phyloP scores from a whole-genome alignment of 306 rosid genomes.

The Prunus fruticosa region DNA sequence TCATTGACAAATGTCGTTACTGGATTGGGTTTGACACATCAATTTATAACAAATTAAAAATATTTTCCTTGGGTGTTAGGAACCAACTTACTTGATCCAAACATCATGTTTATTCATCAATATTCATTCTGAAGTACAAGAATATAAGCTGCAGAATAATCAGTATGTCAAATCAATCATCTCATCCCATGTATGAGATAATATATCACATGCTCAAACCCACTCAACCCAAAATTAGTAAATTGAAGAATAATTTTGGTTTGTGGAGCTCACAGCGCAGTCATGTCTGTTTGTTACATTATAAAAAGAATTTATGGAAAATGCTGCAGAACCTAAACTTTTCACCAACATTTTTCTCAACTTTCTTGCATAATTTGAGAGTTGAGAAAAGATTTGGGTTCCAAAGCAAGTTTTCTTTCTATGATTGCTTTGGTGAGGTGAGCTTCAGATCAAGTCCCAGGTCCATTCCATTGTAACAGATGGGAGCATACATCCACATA shows the following conservation, averaged over 20 bases:
- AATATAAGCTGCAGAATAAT: not conserved
- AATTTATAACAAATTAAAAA: not conserved
- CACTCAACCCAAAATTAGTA: no score
- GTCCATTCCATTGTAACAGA: slow-evolving; percentile 90
- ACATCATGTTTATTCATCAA: not conserved
- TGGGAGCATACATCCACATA: slow-evolving; percentile 92
- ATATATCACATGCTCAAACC: not conserved
- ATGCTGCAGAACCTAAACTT: not conserved
- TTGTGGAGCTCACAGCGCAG: not conserved
- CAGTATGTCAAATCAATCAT: not conserved
- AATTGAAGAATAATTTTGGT: not conserved
- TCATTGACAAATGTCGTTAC: not conserved
- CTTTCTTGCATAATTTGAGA: not conserved
- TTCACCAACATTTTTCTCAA: not conserved
- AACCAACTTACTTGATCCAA: not conserved
- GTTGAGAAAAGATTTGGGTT: not conserved
- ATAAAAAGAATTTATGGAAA: not conserved
- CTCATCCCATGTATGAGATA: not conserved
- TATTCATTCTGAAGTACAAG: not conserved
- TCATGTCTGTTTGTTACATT: not conserved
- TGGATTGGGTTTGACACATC: not conserved
- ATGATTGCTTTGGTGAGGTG: slow-evolving; percentile 35
- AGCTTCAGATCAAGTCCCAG: slow-evolving; percentile 65
- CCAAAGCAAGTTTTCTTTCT: slow-evolving; percentile 11
- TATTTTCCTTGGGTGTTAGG: not conserved